Base-by-base conservation (phyloP, 1,284 basidiomycete species). In the Wolfiporia cocos region DNA sequence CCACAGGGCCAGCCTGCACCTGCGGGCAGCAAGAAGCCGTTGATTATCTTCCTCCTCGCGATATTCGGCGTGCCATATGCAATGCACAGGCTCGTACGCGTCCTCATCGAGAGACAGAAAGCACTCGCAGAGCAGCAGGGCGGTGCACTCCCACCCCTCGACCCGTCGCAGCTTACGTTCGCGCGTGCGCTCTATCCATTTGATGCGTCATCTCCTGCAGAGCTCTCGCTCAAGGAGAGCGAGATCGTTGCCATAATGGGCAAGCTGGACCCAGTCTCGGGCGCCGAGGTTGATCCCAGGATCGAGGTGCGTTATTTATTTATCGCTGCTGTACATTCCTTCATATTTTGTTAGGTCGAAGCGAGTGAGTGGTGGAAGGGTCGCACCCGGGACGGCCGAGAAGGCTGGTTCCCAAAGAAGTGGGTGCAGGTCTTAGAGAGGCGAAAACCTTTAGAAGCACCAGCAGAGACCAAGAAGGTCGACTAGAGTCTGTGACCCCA, bases 331-430 rank as follows among this genome's bases (percentile, higher is more conserved):
- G 19, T 4, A 12, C 18, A 39, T 37, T 32, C 31, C 34, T 43
- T n/a, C 23, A 19, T 14, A 6, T 37, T 34, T 21, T n/a, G 9
- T 4, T 36, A 62, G 58, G 54, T 58, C 10, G 56, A 61, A 19
- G 81, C 83, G 45, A 77, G 75, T 12, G 92, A 93, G 37, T 99
- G 96, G 95, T 99, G 94, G 93, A 86, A 86, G 61, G 95, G 95
- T 0, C 71, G 95, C 39, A 95, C 91, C 47, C 75, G 95, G 44
- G 94, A 99, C 54, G 96, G 95, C 0, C 74, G 86, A 49, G 85
- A 92, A 52, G 95, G 95, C 0, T 99, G 93, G 93, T 97, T 99
- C 76, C 95, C 95, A 1, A 80, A 74, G 50, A 94, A 89, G 54
- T 94, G 86, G 76, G 90, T 92, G 4, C 78, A 90, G 61, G 69